Evolutionary conservation across 257 asterid genomes (phyloP).

Genomic region (Rauvolfia tetraphylla): DNA sequence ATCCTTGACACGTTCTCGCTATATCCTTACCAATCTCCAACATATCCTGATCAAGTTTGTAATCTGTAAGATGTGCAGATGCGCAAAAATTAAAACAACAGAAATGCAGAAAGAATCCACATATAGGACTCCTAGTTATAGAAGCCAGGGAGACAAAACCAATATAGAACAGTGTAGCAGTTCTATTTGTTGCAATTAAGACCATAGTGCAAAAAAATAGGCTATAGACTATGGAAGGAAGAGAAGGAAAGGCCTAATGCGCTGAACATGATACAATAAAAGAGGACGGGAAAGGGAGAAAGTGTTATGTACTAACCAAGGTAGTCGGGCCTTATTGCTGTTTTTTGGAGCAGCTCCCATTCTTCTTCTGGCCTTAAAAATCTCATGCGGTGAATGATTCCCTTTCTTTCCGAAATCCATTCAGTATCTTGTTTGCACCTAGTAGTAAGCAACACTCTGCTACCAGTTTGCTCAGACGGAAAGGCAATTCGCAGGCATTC

Average conservation of each 20-base stretch:
- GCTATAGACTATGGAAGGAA: no score
- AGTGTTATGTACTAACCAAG: no score
- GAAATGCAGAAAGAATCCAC: no score
- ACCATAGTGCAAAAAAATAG: no score
- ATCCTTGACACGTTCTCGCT: not conserved
- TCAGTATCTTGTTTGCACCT: not conserved
- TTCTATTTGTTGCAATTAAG: no score
- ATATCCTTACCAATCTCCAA: not conserved
- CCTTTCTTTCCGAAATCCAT: not conserved
- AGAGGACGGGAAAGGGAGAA: not conserved
- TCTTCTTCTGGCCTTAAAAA: not conserved
- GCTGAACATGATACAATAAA: not conserved
- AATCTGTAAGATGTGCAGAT: not conserved
- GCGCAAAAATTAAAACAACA: not conserved
- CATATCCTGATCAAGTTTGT: no score
- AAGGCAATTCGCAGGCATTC: conserved; percentile 7
- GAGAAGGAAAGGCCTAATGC: not conserved
- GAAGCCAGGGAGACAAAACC: not conserved
- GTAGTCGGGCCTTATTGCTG: not conserved
- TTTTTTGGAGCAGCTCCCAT: not conserved
- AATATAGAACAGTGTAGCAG: no score
- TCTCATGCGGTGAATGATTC: not conserved
- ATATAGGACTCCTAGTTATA: not conserved
- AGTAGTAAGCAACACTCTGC: not conserved
- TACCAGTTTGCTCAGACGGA: not conserved